phyloP scores from a whole-genome alignment of 1,139 yeast genomes.

The Zygoascus meyerae region DNA sequence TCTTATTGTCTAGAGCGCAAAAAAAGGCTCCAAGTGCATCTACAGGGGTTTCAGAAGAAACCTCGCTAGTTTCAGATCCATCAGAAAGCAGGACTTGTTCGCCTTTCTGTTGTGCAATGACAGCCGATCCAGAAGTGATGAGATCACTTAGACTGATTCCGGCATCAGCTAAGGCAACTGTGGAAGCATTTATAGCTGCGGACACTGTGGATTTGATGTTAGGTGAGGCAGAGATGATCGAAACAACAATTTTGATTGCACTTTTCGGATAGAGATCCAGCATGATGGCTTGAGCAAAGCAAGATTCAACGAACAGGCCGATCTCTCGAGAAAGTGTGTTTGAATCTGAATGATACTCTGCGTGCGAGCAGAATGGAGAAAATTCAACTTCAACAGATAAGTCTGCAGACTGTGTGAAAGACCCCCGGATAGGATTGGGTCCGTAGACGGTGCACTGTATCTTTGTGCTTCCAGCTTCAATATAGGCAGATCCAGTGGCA shows the following conservation, averaged over 20 bases:
- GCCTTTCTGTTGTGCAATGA: constrained; percentile 11
- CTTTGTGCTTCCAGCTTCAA: constrained; percentile 60
- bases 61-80: background rate
- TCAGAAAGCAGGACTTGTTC: background rate
- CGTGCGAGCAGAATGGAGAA: constrained; percentile 41
- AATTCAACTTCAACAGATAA: constrained; percentile 63
- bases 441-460: constrained; percentile 77
- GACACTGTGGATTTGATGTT: constrained; percentile 34
- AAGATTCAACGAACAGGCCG: constrained; percentile 51
- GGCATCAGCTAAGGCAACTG: constrained; percentile 76
- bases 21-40: constrained; percentile 48
- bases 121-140: constrained; percentile 64
- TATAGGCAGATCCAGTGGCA: constrained; percentile 77
- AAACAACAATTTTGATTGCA: constrained; percentile 73
- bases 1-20: constrained; percentile 49
- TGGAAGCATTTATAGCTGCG: constrained; percentile 50
- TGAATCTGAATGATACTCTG: constrained; percentile 29
- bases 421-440: constrained; percentile 79
- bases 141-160: constrained; percentile 74
- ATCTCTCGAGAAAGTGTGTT: constrained; percentile 44
- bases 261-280: constrained; percentile 82
- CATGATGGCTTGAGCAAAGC: constrained; percentile 56
- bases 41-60: constrained; percentile 21
- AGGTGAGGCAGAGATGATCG: constrained; percentile 48
- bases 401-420: constrained; percentile 63